Percentiles rank a stretch among this genome's conserved stretches.
phyloP scores from a whole-genome alignment of 306 rosid genomes.

The Morella rubra region DNA sequence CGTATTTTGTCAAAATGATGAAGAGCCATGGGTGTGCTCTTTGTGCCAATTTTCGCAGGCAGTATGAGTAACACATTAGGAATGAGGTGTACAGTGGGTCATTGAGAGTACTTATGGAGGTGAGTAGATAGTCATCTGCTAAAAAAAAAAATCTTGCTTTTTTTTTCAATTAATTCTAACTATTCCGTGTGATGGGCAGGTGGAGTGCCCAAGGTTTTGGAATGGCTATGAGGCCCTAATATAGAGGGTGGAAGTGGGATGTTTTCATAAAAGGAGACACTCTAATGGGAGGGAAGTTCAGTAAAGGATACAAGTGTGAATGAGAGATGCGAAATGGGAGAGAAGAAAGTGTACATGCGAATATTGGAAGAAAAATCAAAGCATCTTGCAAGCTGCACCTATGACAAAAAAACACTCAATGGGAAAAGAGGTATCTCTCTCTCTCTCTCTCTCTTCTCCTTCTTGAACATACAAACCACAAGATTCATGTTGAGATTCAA shows the following conservation, averaged over 20 bases:
- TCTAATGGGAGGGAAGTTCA: slow-evolving; percentile 58
- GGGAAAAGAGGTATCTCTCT: slow-evolving; percentile 68
- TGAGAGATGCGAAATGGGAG: too few species aligned
- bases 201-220: not conserved
- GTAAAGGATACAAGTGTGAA: slow-evolving; percentile 31
- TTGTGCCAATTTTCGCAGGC: too few species aligned
- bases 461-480: not conserved
- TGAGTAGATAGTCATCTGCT: too few species aligned
- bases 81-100: too few species aligned
- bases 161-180: too few species aligned
- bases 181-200: not conserved
- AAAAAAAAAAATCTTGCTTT: too few species aligned
- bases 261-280: slow-evolving; percentile 72
- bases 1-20: too few species aligned
- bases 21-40: too few species aligned
- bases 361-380: slow-evolving; percentile 54
- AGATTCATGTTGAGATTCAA: too few species aligned
- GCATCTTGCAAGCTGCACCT: slow-evolving; percentile 60
- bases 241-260: not conserved
- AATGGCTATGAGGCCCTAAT: not conserved
- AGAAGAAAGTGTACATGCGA: slow-evolving; percentile 28
- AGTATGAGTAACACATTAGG: too few species aligned
- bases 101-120: too few species aligned
- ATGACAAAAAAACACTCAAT: slow-evolving; percentile 65
- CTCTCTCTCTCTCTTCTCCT: not conserved